These are phyloP conservation scores for Stramenopiles sp. DNA, from an alignment of 352 stramenopile species.

Conservation along the genomic window DNA sequence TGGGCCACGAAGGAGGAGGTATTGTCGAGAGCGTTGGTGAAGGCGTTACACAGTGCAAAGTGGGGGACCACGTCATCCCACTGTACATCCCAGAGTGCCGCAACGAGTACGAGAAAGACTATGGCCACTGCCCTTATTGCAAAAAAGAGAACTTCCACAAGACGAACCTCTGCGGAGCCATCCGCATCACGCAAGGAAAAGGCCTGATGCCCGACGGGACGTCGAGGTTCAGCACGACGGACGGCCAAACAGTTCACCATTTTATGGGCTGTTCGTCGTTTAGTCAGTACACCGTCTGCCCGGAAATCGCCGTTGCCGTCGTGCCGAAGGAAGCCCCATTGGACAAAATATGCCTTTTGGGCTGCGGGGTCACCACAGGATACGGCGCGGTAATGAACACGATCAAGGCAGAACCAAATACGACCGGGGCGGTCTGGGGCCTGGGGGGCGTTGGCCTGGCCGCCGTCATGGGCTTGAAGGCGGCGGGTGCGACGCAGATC, in stretches of 20 bases:
- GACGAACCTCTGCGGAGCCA: conserved; percentile 61
- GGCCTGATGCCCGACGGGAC: conserved; percentile 40
- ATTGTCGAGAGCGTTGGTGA: conserved; percentile 46
- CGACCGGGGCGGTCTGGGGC: conserved; percentile 60
- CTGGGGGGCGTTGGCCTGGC: conserved; percentile 64
- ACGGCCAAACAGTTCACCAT: conserved; percentile 31
- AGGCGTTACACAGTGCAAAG: conserved; percentile 44
- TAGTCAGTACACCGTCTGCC: conserved; percentile 57
- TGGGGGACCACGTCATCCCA: conserved; percentile 46
- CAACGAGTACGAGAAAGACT: conserved; percentile 16
- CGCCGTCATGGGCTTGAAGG: conserved; percentile 47
- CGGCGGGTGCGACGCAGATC: conserved; percentile 16
- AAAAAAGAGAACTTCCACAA: conserved; percentile 34
- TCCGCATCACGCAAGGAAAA: conserved; percentile 49
- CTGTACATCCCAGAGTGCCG: conserved; percentile 28
- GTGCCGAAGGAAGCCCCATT: conserved; percentile 43
- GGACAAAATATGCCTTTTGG: conserved; percentile 42
- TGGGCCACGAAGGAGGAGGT: conserved; percentile 64
- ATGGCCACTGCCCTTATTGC: conserved; percentile 35
- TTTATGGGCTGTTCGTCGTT: conserved; percentile 64
- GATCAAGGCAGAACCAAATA: conserved; percentile 38
- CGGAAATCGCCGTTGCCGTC: conserved; percentile 62
- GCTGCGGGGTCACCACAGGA: conserved; percentile 29
- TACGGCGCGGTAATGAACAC: conserved; percentile 65
- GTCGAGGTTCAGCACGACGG: conserved; percentile 30